A percentile compares a stretch with the other conserved stretches of the same genome.
phyloP scores from a whole-genome alignment of 2,329 filamentous ascomycete genomes.

The Cordyceps pruinosa region DNA sequence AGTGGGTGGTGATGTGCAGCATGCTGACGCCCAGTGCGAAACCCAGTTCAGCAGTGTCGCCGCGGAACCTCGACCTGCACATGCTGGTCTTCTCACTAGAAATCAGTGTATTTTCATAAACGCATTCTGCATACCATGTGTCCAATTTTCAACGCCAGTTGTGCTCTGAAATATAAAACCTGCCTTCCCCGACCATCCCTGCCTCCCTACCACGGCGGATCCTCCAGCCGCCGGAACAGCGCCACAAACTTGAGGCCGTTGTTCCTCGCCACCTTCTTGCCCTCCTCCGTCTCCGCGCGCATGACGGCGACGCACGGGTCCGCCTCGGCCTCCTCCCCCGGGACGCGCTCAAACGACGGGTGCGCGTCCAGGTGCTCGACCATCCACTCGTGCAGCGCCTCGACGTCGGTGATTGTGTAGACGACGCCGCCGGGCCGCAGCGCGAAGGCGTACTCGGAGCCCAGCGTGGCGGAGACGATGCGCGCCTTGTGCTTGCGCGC shows the following conservation, averaged over 20 bases:
- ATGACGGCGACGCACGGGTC: conserved; percentile 70
- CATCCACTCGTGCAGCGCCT: conserved; percentile 93
- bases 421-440: conserved; percentile 75
- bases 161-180: not conserved
- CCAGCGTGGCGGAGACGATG: conserved; percentile 82
- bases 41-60: too few relatives aligned
- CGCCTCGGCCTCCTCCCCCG: conserved; percentile 57
- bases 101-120: too few relatives aligned
- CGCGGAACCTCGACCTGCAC: too few relatives aligned
- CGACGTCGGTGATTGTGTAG: conserved; percentile 96
- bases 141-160: not conserved
- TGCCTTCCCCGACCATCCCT: not conserved
- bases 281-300: conserved; percentile 85
- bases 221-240: conserved; percentile 71
- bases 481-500: conserved; percentile 93
- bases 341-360: conserved; percentile 69
- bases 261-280: conserved; percentile 92
- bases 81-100: too few relatives aligned
- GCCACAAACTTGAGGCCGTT: conserved; percentile 87
- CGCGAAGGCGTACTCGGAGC: conserved; percentile 89
- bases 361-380: conserved; percentile 74
- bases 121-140: too few relatives aligned
- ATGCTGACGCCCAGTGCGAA: too few relatives aligned
- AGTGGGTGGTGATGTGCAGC: too few relatives aligned
- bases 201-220: conserved; percentile 64